Base-by-base conservation (phyloP, 257 asterid species). In the Hygrophila difformis region DNA sequence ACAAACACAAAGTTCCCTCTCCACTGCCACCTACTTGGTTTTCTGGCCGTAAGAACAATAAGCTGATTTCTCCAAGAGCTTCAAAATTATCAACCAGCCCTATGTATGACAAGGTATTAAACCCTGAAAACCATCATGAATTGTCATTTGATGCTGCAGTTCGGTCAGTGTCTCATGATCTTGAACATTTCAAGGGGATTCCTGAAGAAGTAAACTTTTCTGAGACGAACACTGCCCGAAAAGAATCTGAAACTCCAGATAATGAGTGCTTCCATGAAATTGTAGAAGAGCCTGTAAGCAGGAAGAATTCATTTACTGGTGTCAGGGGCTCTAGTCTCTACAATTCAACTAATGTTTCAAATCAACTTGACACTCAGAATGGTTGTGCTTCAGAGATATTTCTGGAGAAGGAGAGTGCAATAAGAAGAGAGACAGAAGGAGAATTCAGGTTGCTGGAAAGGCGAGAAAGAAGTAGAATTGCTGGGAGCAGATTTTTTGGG, bases 351-450 rank as follows among this genome's bases (percentile, higher is more conserved):
- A 51, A 66, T 18, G 19, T 44, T 41, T 73, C 77, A 36, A 62
- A 62, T 36, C 51, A 51, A 21, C 68, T 16, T 39, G 61, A 40
- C 37, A 47, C 41, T 52, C 72, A 47, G 40, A 78, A 81, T 65
- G 87, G 77, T 31, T 65, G 69, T 35, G 51, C 60, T 16, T 66
- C 82, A 39, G 79, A 75, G 63, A 48, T 65, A 36, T 63, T 49
- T 40, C 58, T 63, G 1, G 97, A 81, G 64, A 88, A 84, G 69
- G 98, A 82, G 66, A 89, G 93, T 57, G 93, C 96, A 14, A 87
- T 91, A 68, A 78, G 95, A 66, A 69, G 97, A 64, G 97, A 91
- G 69, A 86, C 95, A 7, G 99, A 87, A 65, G 97, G 99, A 12
- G 99, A 83, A 34, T 91, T 87, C 65, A 67, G 97, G 58, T 67